A percentile compares a stretch with the other conserved stretches of the same genome.
phyloP scores from a whole-genome alignment of 306 rosid genomes.

The Trifolium dubium region DNA sequence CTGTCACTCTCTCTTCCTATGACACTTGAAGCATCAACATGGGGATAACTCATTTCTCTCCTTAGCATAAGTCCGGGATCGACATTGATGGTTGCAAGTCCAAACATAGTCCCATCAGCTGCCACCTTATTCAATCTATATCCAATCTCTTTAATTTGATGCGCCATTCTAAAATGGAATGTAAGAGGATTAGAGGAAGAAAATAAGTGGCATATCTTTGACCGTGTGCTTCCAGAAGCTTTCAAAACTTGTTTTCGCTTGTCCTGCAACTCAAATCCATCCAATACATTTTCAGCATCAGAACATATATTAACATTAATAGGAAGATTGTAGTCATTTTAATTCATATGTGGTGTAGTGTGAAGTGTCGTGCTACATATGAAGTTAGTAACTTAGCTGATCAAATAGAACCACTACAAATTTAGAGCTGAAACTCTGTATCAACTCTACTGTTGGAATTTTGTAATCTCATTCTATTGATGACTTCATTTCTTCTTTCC shows the following conservation, averaged over 20 bases:
- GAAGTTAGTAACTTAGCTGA: too few species aligned
- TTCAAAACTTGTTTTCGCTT: neutral
- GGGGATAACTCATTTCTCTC: neutral
- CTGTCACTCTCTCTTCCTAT: neutral
- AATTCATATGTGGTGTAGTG: too few species aligned
- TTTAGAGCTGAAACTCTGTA: too few species aligned
- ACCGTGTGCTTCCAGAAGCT: neutral
- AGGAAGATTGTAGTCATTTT: too few species aligned
- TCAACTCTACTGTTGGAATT: too few species aligned
- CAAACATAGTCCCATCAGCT: conserved; percentile 6
- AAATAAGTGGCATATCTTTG: neutral
- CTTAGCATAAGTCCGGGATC: neutral
- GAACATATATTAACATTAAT: neutral
- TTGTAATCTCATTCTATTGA: too few species aligned
- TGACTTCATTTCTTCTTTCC: neutral
- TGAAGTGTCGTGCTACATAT: neutral
- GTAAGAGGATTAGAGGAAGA: neutral
- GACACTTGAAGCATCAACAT: neutral
- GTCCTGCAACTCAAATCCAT: conserved; percentile 1
- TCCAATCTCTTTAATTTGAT: neutral
- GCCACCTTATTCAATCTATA: neutral
- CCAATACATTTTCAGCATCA: neutral
- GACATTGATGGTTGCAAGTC: neutral
- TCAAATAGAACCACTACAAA: too few species aligned
- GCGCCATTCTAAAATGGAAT: neutral